Conservation (phyloP, 148 eudicot genomes). For the Rhododendron mucronatum region DNA sequence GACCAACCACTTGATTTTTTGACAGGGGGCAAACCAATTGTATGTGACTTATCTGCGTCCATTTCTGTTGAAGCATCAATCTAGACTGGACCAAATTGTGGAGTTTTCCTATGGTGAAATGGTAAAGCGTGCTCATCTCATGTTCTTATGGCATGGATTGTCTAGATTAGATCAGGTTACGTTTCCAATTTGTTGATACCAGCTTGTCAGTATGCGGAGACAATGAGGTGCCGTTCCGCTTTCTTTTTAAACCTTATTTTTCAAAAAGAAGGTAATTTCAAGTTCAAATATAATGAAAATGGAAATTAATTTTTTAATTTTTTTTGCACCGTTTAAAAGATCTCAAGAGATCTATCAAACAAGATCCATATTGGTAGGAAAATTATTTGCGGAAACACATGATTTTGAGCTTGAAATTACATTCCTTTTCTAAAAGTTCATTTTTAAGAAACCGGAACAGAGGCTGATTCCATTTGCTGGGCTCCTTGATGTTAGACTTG, state of each 20-base stretch:
- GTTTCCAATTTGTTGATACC: background rate
- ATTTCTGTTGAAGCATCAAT: slow-evolving; percentile 80
- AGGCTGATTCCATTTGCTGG: background rate
- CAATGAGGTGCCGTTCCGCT: background rate
- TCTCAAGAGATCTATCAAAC: too few species aligned
- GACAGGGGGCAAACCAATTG: slow-evolving; percentile 77
- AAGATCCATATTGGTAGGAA: too few species aligned
- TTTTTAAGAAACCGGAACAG: too few species aligned
- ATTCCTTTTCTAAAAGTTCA: too few species aligned
- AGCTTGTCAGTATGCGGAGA: background rate
- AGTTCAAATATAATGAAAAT: too few species aligned
- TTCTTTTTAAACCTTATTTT: too few species aligned
- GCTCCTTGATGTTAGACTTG: background rate
- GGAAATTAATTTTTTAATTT: too few species aligned
- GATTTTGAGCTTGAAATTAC: too few species aligned
- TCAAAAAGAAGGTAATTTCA: too few species aligned
- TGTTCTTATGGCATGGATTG: slow-evolving; percentile 4
- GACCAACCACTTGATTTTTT: slow-evolving; percentile 1
- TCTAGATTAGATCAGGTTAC: background rate
- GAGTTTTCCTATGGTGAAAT: slow-evolving; percentile 55
- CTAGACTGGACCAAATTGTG: slow-evolving; percentile 62
- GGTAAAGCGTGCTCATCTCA: slow-evolving; percentile 39
- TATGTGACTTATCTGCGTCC: slow-evolving; percentile 73
- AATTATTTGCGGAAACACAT: too few species aligned
- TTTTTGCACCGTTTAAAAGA: too few species aligned